Conservation (phyloP, 192 early-diverging fungal species). For the Podila clonocystis region DNA sequence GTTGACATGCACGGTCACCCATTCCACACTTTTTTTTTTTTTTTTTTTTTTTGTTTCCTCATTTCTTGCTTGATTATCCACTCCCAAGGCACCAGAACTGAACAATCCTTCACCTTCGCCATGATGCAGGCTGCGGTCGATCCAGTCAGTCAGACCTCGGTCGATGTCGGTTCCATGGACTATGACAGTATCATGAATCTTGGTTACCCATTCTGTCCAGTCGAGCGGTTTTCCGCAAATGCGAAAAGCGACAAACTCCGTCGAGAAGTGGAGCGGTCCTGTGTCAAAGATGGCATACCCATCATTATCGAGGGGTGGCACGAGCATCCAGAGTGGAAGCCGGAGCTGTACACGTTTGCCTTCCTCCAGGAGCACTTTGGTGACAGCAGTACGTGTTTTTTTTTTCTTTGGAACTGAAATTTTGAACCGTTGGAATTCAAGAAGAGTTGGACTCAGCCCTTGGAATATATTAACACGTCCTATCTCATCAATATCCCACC, state of each 20-base stretch:
- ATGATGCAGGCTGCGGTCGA: constrained; percentile 27
- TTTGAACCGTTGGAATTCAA: not conserved
- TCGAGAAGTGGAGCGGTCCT: constrained; percentile 9
- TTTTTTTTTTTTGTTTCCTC: not conserved
- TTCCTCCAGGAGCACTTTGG: constrained; percentile 18
- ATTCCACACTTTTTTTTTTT: not conserved
- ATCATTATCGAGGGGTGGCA: constrained; percentile 35
- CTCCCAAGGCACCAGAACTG: not conserved
- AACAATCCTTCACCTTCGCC: not conserved
- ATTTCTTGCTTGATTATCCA: not conserved
- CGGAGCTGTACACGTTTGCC: constrained; percentile 17
- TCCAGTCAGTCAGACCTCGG: constrained; percentile 6
- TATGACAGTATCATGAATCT: constrained; percentile 14
- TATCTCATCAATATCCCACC: not conserved
- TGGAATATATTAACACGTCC: not conserved
- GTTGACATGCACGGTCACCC: not conserved
- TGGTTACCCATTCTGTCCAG: constrained; percentile 27
- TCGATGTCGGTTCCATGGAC: constrained; percentile 11
- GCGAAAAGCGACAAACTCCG: constrained; percentile 3
- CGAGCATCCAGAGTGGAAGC: constrained; percentile 14
- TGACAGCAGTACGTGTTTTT: constrained; percentile 9
- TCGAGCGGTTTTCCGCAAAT: constrained; percentile 18
- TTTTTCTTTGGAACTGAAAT: not conserved
- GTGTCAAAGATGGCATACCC: constrained; percentile 20
- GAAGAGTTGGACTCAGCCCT: no score